Evolutionary conservation across 495 filamentous ascomycete species (phyloP).

Genomic region (Hypoxylon rickii): DNA sequence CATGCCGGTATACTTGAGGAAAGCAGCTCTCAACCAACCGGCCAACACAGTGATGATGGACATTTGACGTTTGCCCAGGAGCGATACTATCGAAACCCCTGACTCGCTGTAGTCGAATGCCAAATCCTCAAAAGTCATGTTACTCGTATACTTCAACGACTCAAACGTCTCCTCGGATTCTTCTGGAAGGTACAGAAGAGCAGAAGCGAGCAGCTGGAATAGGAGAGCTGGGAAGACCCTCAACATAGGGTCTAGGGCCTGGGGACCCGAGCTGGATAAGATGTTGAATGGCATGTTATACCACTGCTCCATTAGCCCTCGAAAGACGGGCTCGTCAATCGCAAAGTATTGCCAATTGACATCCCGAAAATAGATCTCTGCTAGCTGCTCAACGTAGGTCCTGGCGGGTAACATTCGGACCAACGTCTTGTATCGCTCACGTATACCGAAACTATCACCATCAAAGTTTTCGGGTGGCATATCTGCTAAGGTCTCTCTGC

Average conservation of each 20-base stretch:
- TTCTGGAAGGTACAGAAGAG: conserved; percentile 57
- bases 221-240: conserved; percentile 60
- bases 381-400: conserved; percentile 56
- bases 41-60: conserved; percentile 59
- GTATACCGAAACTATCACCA: conserved; percentile 40
- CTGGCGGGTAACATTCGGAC: conserved; percentile 59
- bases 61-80: conserved; percentile 61
- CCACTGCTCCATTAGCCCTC: conserved; percentile 56
- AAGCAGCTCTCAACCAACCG: conserved; percentile 56
- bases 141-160: conserved; percentile 60
- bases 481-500: conserved; percentile 29
- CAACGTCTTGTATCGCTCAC: conserved; percentile 57
- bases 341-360: conserved; percentile 65
- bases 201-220: conserved; percentile 59
- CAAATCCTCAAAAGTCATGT: conserved; percentile 63
- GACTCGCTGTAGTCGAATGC: conserved; percentile 63
- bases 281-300: conserved; percentile 50
- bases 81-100: conserved; percentile 53
- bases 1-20: conserved; percentile 55
- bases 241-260: conserved; percentile 48
- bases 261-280: conserved; percentile 47
- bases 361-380: conserved; percentile 58
- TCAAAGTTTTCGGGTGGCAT: conserved; percentile 34
- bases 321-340: conserved; percentile 58
- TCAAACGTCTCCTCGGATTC: conserved; percentile 52